Evolutionary conservation across 83 land plant genomes (phyloP).

Genomic region (Picea abies): DNA sequence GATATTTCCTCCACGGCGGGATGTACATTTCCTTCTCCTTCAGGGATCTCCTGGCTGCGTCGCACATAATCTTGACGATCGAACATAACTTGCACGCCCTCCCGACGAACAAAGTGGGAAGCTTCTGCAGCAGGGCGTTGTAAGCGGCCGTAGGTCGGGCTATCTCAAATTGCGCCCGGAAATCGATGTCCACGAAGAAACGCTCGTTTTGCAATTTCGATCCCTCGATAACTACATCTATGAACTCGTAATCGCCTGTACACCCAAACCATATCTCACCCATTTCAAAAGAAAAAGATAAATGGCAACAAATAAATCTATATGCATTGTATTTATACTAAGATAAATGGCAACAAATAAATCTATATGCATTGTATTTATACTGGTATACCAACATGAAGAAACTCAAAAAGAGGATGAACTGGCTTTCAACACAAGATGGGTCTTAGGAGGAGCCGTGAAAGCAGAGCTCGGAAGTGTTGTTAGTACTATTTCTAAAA

Average conservation of each 20-base stretch:
- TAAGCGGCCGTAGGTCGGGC: conserved; percentile 56
- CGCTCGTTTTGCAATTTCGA: neutral
- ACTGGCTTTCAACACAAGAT: no score
- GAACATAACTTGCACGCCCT: conserved; percentile 40
- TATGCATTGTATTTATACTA: no score
- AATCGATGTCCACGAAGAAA: conserved; percentile 51
- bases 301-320: no score
- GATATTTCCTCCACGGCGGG: conserved; percentile 75
- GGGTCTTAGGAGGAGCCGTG: no score
- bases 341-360: no score
- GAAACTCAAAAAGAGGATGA: no score
- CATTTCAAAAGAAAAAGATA: no score
- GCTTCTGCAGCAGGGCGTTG: conserved; percentile 26
- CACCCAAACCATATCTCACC: no score
- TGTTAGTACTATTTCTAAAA: no score
- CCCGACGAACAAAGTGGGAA: conserved; percentile 55
- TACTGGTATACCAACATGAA: no score
- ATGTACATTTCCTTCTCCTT: conserved; percentile 53
- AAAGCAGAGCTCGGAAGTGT: no score
- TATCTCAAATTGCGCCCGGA: conserved; percentile 65
- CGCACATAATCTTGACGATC: conserved; percentile 49
- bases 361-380: no score
- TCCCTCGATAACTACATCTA: conserved; percentile 44
- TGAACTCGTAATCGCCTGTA: conserved; percentile 45
- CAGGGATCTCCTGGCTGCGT: conserved; percentile 50